Evolutionary conservation across 108 stramenopile genomes (phyloP).

Genomic region (Cyclotella kingstonii): DNA sequence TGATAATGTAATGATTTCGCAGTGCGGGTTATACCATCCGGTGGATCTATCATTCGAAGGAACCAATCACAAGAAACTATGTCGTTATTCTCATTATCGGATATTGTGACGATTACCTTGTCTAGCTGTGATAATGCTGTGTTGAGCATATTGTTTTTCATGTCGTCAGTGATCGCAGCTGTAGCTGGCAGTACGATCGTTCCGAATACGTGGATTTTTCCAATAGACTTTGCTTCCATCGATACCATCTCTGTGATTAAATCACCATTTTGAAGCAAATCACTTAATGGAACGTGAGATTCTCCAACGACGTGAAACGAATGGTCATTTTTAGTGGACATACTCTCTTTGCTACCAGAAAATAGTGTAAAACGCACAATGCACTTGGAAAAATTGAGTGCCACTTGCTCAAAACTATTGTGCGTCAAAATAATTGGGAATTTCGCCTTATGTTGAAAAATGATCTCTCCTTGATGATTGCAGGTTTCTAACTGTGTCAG

Average conservation of each 20-base stretch:
- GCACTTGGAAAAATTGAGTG: neutral
- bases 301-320: conserved; percentile 10
- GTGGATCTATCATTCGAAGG: conserved; percentile 7
- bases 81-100: neutral
- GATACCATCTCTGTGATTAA: conserved; percentile 8
- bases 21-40: conserved; percentile 8
- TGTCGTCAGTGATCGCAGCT: neutral
- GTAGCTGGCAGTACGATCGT: neutral
- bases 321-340: neutral
- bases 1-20: neutral
- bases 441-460: conserved; percentile 7
- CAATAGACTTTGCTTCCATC: conserved; percentile 5
- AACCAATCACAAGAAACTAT: neutral
- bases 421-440: conserved; percentile 10
- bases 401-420: neutral
- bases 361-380: conserved; percentile 11
- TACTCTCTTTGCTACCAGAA: conserved; percentile 2
- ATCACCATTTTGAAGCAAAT: neutral
- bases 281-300: conserved; percentile 6
- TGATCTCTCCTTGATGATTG: conserved; percentile 6
- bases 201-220: neutral
- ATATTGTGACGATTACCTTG: neutral
- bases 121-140: neutral
- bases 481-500: conserved; percentile 6
- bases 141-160: neutral